Base-by-base conservation (phyloP, 805 yeast genomes). In the Barnettozyma pratensis region DNA sequence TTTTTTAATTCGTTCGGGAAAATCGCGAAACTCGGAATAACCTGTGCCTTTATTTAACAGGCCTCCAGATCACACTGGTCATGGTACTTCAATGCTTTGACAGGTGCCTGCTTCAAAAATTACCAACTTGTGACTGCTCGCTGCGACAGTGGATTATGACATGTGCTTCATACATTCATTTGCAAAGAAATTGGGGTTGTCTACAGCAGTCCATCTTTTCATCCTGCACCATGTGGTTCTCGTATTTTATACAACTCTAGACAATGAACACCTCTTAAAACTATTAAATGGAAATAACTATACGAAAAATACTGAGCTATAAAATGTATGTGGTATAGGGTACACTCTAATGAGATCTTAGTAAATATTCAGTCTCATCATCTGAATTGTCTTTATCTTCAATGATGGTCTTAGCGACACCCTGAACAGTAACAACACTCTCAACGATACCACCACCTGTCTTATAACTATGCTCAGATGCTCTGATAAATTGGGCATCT, bases 341-440 rank as follows among this genome's bases (percentile, higher is more conserved):
- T 19, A 19, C 19, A 19, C 19, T 19, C 11, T n/a, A 37, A 7
- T 37, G 14, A 19, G 12, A 25, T n/a, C 26, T 14, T 26, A 38
- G 25, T 7, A 38, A 44, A 12, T 12, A 12, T 1, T 44, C 42
- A 25, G 25, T 7, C 14, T 44, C 46, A 29, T 43, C 44, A 14
- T 36, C 59, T 8, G 59, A 65, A 37, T 65, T 69, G 26, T 78
- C 80, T 38, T 72, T 76, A 46, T 80, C 83, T 57, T 85, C 92
- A 58, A 89, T 88, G 52, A 89, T 86, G 4, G 95, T 88, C 71
- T 89, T 89, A 58, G 81, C 82, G 25, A 87, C 86, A 46, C 96
- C 97, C 61, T 84, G 82, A 29, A 85, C 85, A 44, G 83, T 85
- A n/a, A 89, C 81, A 14, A 89, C 83, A 38, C 87, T 81, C 67